Conservation (phyloP, 108 stramenopile genomes). For the Discostella stelligeroides region DNA sequence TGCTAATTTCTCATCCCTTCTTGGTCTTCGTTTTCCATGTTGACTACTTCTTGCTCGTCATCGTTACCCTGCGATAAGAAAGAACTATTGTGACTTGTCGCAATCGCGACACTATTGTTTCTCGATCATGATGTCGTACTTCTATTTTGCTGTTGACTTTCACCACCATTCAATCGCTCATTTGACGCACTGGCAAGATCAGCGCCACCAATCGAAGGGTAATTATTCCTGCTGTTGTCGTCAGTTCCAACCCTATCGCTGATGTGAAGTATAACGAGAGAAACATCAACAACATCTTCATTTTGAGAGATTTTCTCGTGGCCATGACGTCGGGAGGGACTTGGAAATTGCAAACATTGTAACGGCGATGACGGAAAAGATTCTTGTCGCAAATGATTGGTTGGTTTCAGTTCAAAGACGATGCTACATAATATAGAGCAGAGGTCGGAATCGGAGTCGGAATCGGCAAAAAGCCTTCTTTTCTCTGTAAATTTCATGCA, state of each 20-base stretch:
- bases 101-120: not conserved
- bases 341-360: constrained; percentile 4
- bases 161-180: not conserved
- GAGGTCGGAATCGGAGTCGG: no score
- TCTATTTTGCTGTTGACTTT: not conserved
- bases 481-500: no score
- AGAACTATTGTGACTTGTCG: not conserved
- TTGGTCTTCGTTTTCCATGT: not conserved
- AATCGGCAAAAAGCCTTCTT: no score
- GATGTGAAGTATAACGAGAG: not conserved
- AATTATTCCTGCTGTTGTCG: not conserved
- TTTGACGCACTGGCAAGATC: not conserved
- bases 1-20: not conserved
- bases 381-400: no score
- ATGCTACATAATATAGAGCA: no score
- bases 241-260: not conserved
- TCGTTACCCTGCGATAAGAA: not conserved
- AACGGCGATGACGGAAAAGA: no score
- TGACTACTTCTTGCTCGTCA: not conserved
- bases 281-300: constrained; percentile 7
- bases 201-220: not conserved
- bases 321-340: constrained; percentile 19
- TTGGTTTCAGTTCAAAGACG: no score
- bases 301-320: constrained; percentile 32
- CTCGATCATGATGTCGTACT: not conserved